Conservation (phyloP, 495 filamentous ascomycete genomes). For the Penicillium odoratum region DNA sequence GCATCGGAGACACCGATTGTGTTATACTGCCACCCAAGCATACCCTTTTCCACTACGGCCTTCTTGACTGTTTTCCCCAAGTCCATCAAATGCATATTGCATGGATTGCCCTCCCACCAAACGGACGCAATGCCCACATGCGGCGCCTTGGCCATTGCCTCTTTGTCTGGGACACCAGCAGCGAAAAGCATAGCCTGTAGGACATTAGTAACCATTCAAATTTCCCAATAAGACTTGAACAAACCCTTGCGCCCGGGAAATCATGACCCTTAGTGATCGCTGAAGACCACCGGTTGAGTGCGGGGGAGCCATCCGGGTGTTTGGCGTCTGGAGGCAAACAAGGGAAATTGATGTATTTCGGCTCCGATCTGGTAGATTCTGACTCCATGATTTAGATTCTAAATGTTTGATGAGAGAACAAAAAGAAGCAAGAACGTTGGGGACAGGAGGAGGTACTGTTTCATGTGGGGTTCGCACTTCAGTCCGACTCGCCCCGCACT, state of each 20-base stretch:
- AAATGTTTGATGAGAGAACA: neutral
- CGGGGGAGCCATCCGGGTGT: slow-evolving; percentile 59
- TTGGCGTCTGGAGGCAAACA: slow-evolving; percentile 56
- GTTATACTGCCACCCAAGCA: slow-evolving; percentile 93
- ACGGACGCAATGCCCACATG: slow-evolving; percentile 89
- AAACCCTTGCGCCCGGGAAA: slow-evolving; percentile 86
- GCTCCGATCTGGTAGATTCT: slow-evolving; percentile 32
- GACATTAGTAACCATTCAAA: slow-evolving; percentile 3
- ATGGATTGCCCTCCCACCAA: slow-evolving; percentile 99
- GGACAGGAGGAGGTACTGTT: slow-evolving; percentile 1
- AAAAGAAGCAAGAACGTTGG: neutral
- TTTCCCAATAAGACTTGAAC: slow-evolving; percentile 13
- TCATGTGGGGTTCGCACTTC: slow-evolving; percentile 17
- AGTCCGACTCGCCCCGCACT: slow-evolving; percentile 19
- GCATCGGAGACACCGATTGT: slow-evolving; percentile 92
- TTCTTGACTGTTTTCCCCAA: slow-evolving; percentile 89
- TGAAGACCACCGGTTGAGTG: slow-evolving; percentile 69
- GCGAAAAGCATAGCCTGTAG: slow-evolving; percentile 91
- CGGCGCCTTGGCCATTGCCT: slow-evolving; percentile 85
- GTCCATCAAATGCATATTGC: slow-evolving; percentile 76
- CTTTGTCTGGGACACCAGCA: slow-evolving; percentile 79
- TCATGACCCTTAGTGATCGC: slow-evolving; percentile 82
- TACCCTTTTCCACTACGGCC: slow-evolving; percentile 74
- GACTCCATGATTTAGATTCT: neutral
- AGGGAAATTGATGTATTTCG: slow-evolving; percentile 64